Conservation (phyloP, 1,284 basidiomycete genomes). For the Meira nashicola region DNA sequence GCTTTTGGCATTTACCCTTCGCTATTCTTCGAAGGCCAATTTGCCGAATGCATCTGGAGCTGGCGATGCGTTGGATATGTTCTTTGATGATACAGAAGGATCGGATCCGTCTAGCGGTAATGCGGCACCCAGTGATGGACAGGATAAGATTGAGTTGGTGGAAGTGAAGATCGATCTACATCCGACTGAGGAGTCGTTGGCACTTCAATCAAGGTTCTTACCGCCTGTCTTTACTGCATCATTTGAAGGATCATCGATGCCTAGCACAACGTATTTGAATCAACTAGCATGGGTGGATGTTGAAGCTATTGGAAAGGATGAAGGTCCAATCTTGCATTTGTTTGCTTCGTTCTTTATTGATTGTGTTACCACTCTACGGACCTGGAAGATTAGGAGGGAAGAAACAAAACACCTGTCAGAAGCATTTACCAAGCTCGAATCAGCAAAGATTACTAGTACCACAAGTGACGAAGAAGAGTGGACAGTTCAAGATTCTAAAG, state of each 20-base stretch:
- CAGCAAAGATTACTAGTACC: neutral
- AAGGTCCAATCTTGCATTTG: neutral
- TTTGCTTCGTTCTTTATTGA: neutral
- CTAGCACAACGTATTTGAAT: neutral
- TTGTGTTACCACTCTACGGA: neutral
- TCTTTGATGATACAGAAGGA: constrained; percentile 5
- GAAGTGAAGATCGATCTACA: constrained; percentile 6
- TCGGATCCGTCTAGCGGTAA: neutral
- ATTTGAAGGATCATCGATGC: neutral
- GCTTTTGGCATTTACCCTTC: neutral
- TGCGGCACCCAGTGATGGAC: neutral
- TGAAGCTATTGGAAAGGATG: neutral
- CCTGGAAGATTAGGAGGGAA: constrained; percentile 4
- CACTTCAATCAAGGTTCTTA: neutral
- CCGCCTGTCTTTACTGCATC: neutral
- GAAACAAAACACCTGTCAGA: neutral
- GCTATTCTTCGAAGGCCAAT: constrained; percentile 2
- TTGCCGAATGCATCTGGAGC: neutral
- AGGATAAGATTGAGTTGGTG: neutral
- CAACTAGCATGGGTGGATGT: constrained; percentile 1
- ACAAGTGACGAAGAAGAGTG: constrained; percentile 1
- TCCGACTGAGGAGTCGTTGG: neutral
- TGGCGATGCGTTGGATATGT: constrained; percentile 8
- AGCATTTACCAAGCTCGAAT: constrained; percentile 5
- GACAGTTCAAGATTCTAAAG: neutral